Conservation (phyloP, 345 rosid genomes). For the Triadica sebifera region DNA sequence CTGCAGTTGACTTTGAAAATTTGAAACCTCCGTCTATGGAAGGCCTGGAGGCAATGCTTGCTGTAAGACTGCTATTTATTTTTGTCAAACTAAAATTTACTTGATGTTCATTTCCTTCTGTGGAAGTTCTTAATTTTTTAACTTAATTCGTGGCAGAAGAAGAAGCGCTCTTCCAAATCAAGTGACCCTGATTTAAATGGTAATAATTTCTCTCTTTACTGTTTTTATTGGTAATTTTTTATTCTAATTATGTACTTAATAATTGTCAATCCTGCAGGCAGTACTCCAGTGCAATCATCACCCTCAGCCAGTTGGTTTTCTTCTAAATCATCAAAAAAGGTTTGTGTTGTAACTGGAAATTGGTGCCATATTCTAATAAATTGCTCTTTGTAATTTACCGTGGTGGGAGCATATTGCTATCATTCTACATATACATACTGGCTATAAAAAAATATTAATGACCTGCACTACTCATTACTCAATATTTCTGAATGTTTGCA, state of each 20-base stretch:
- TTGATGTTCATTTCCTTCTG: background rate
- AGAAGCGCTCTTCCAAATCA: slow-evolving; percentile 50
- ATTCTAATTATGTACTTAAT: background rate
- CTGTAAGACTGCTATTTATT: slow-evolving; percentile 34
- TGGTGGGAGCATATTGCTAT: background rate
- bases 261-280: slow-evolving; percentile 43
- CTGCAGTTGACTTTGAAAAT: slow-evolving; percentile 60
- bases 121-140: background rate
- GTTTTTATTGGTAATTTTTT: background rate
- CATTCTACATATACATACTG: background rate
- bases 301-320: slow-evolving; percentile 76
- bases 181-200: slow-evolving; percentile 53
- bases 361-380: background rate
- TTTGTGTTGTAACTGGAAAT: slow-evolving; percentile 18
- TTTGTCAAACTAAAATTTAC: background rate
- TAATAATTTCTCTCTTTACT: slow-evolving; percentile 28
- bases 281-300: slow-evolving; percentile 40
- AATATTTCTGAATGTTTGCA: background rate
- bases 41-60: slow-evolving; percentile 54
- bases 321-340: slow-evolving; percentile 82
- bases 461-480: background rate
- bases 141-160: slow-evolving; percentile 42
- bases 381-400: background rate
- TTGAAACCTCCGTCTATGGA: slow-evolving; percentile 70
- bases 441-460: background rate